Evolutionary conservation across 768 basidiomycete species (phyloP), one percentile per base, ranked within the genome.

Genomic region (Termitomyces sp.): DNA sequence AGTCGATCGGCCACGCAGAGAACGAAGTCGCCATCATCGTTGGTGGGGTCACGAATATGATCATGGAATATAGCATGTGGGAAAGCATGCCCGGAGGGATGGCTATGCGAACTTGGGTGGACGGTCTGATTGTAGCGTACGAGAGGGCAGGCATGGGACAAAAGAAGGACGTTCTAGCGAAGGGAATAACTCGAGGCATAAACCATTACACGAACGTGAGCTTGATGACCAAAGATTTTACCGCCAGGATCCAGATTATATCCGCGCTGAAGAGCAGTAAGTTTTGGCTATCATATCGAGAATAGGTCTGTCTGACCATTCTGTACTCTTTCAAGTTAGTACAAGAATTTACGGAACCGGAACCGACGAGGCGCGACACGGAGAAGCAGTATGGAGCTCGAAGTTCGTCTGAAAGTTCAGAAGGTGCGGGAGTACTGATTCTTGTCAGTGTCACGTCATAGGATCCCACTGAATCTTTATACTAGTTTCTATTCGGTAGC

Each of bases 31-130:
- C 80, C 12, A 66, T 78, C 49, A 68, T 82, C 57, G 76, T 83
- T 9, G 80, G 80, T 20, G 82, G 82, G 12, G 68, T 82, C 43
- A 82, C 82, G 57, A 80, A 82, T 61, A 78, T 81, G 80, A 70
- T 80, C 22, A 65, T 83, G 60, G 80, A 82, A 67, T 75, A 82
- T 70, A 82, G 80, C 66, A 78, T 75, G 67, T 82, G 80, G 81
- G 80, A 82, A 55, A 77, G 77, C 8, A 81, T 82, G 79, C 77
- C 81, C 4, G 79, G 79, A 6, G 81, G 73, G 30, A 81, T 82
- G 80, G 76, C 82, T 40, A 79, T 82, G 75, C 74, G 79, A 36
- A 82, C 80, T 10, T 83, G 82, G 82, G 75, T 76, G 5, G 81
- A 84, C 52, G 65, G 70, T 1, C 70, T 84, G n/a, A 70, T 75